phyloP scores from a whole-genome alignment of 192 early-diverging fungal species.

The Coemansia javaensis region DNA sequence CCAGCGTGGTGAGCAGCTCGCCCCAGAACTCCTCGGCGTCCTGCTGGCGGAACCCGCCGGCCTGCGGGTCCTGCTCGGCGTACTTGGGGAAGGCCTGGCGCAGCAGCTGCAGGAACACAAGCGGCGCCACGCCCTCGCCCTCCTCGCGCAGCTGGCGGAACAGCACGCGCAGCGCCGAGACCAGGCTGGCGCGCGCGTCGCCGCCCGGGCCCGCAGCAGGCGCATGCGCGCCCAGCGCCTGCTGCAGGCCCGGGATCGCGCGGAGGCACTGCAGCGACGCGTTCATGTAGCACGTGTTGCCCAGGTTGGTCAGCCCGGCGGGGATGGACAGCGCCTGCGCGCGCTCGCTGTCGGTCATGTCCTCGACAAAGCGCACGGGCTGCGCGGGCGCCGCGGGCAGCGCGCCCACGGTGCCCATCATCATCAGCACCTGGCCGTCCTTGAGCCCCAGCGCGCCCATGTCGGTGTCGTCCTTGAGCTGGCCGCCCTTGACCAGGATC shows the following conservation, averaged over 20 bases:
- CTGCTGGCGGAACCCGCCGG: conserved; percentile 80
- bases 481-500: conserved; percentile 88
- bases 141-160: conserved; percentile 67
- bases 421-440: conserved; percentile 64
- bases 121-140: conserved; percentile 69
- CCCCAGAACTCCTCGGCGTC: conserved; percentile 99
- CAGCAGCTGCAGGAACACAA: conserved; percentile 74
- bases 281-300: conserved; percentile 91
- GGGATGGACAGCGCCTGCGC: conserved; percentile 88
- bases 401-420: conserved; percentile 96
- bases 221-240: conserved; percentile 53
- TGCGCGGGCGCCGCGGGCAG: conserved; percentile 76
- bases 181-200: conserved; percentile 54
- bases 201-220: conserved; percentile 2
- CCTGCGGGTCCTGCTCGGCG: conserved; percentile 64
- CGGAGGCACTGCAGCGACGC: conserved; percentile 92
- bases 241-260: conserved; percentile 75
- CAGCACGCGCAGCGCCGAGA: conserved; percentile 65
- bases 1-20: conserved; percentile 69
- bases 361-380: conserved; percentile 77
- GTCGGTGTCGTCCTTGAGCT: conserved; percentile 84
- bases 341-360: conserved; percentile 84
- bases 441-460: conserved; percentile 71
- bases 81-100: conserved; percentile 83
- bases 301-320: conserved; percentile 83